phyloP scores from a whole-genome alignment of 2,329 filamentous ascomycete species.

The Exutisphaerella laricina region DNA sequence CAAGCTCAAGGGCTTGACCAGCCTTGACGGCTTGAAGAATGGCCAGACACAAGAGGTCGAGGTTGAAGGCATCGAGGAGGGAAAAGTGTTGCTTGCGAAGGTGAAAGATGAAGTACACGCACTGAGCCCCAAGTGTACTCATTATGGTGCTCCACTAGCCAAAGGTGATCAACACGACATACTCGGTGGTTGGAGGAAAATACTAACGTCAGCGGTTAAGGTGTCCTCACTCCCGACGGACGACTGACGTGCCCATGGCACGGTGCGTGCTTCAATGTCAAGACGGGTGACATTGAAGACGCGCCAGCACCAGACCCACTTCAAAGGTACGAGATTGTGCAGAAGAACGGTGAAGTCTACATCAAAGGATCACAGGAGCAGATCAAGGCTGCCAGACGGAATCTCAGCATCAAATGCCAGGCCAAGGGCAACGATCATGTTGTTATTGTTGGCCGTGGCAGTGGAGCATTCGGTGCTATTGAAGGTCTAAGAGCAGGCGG shows the following conservation, averaged over 20 bases:
- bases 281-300: constrained; percentile 89
- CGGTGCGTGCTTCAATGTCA: constrained; percentile 89
- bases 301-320: constrained; percentile 86
- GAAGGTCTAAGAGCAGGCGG: constrained; percentile 79
- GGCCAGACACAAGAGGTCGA: constrained; percentile 85
- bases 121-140: constrained; percentile 74
- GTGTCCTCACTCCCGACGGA: constrained; percentile 70
- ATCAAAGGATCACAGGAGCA: constrained; percentile 71
- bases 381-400: constrained; percentile 70
- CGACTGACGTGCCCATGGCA: constrained; percentile 89
- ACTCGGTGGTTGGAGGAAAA: neutral
- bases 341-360: constrained; percentile 79
- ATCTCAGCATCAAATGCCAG: constrained; percentile 67
- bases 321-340: constrained; percentile 70
- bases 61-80: constrained; percentile 79
- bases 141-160: constrained; percentile 85
- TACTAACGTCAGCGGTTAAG: neutral
- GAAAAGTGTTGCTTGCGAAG: constrained; percentile 82
- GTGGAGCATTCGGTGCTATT: constrained; percentile 72
- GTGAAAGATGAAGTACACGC: constrained; percentile 71
- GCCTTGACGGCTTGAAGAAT: constrained; percentile 62
- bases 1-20: constrained; percentile 68
- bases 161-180: constrained; percentile 52
- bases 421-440: constrained; percentile 58
- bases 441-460: constrained; percentile 81